These are phyloP conservation scores for Penicillium sp. DNA, from an alignment of 2,329 filamentous ascomycete genomes.

Conservation along the genomic window DNA sequence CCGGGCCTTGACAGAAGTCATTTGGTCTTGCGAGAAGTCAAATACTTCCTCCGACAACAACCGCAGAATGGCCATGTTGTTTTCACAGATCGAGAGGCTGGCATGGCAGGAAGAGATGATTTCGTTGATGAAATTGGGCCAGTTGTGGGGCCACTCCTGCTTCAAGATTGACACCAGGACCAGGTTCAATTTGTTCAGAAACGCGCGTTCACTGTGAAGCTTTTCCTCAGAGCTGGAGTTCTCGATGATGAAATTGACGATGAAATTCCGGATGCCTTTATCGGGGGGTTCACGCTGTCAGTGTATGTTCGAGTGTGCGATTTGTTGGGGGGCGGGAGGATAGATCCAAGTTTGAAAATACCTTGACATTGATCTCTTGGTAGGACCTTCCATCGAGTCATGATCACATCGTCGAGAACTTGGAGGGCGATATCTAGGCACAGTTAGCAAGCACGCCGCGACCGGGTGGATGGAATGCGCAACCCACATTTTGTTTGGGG, in stretches of 20 bases:
- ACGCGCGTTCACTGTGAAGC: slow-evolving; percentile 76
- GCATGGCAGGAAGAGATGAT: slow-evolving; percentile 96
- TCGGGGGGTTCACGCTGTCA: no score
- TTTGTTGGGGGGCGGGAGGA: slow-evolving; percentile 18
- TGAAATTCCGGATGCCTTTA: slow-evolving; percentile 94
- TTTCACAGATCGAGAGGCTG: slow-evolving; percentile 96
- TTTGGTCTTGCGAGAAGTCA: slow-evolving; percentile 96
- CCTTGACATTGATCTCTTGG: slow-evolving; percentile 94
- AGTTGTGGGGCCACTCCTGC: slow-evolving; percentile 99
- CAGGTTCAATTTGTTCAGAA: slow-evolving; percentile 97
- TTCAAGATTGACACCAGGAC: slow-evolving; percentile 96
- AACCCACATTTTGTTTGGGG: slow-evolving; percentile 93
- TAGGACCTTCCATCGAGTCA: slow-evolving; percentile 98
- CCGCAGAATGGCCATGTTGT: slow-evolving; percentile 98
- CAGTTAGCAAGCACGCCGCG: not conserved
- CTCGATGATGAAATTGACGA: slow-evolving; percentile 97
- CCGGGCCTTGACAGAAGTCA: slow-evolving; percentile 97
- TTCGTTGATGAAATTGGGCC: slow-evolving; percentile 99
- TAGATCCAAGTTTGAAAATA: slow-evolving; percentile 32
- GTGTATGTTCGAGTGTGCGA: not conserved
- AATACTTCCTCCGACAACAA: slow-evolving; percentile 97
- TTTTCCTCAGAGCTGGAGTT: slow-evolving; percentile 86
- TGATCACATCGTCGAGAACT: slow-evolving; percentile 96
- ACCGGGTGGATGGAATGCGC: not conserved
- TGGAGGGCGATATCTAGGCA: slow-evolving; percentile 82